Base-by-base conservation (phyloP, 2,329 filamentous ascomycete genomes). In the Ascochyta fabae region DNA sequence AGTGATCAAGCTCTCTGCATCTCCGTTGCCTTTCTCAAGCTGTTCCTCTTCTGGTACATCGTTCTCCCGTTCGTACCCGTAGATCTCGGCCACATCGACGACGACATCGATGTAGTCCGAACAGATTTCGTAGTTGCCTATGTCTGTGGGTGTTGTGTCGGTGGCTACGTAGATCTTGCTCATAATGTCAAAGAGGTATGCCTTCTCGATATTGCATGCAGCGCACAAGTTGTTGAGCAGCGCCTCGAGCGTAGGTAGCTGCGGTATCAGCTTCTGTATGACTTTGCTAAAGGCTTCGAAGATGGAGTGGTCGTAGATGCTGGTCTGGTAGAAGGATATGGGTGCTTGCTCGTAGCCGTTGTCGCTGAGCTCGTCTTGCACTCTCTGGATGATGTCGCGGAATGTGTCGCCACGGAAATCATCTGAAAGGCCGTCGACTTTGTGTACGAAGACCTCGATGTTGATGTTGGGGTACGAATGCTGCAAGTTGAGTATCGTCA, bases 151-250 rank as follows among this genome's bases (percentile, higher is more conserved):
- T 35, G 91, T 89, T 27, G 89, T 95, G 75, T 99, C 95, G 5
- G 94, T 97, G 0, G 95, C 95, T 66, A 99, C 96, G 79, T 99
- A 99, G 60, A 99, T 96, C 80, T 99, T 99, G 78, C 91, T 96
- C 66, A 96, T 85, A 8, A 98, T 93, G 72, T 99, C 96, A 73
- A 99, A 99, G 6, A 99, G 86, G 75, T 99, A 99, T 3, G 93
- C 94, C 78, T 99, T 99, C 74, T 98, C 93, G 73, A 99, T 97
- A 43, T 91, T 90, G 72, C 93, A 98, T 13, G 92, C 95, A 58
- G 90, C 91, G 78, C 92, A 96, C 38, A 99, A 85, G 64, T 94
- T 95, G 69, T 96, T 97, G 69, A 99, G 88, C 77, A 99, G 86
- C 46, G 92, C 90, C 77, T 99, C 95, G 52, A 99, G 86, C 24